Conservation (phyloP, 306 rosid genomes). For the Crataegus laevigata region DNA sequence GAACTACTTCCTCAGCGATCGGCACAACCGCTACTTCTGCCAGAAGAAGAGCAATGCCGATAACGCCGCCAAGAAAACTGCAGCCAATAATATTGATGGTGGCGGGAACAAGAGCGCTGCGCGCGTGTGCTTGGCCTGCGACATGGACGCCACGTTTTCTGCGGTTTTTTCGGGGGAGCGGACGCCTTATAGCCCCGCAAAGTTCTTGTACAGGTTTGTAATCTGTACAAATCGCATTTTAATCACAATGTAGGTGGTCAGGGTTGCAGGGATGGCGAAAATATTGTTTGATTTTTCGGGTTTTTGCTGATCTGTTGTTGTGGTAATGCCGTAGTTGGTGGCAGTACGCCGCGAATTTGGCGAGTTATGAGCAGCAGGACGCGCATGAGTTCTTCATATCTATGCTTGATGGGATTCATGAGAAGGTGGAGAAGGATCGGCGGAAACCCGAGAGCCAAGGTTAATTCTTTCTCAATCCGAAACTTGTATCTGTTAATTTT, state of each 20-base stretch:
- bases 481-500: background rate
- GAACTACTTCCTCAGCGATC: conserved; percentile 81
- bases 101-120: conserved; percentile 28
- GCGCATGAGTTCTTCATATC: conserved; percentile 99
- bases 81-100: conserved; percentile 10
- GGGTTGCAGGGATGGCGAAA: background rate
- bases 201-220: conserved; percentile 72
- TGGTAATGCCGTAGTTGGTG: conserved; percentile 69
- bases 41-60: conserved; percentile 45
- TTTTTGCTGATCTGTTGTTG: conserved; percentile 1
- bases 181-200: conserved; percentile 84
- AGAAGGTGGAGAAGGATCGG: conserved; percentile 73
- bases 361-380: conserved; percentile 95
- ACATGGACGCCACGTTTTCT: conserved; percentile 72
- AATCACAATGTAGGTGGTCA: background rate
- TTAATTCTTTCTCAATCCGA: conserved; percentile 18
- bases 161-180: conserved; percentile 81
- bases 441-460: conserved; percentile 70
- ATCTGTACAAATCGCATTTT: background rate
- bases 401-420: conserved; percentile 91
- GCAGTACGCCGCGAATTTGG: conserved; percentile 93
- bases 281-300: background rate
- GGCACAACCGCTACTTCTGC: conserved; percentile 72
- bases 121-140: conserved; percentile 76
- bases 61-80: conserved; percentile 21